A percentile compares a stretch with the other conserved stretches of the same genome.
Evolutionary conservation across 495 filamentous ascomycete species (phyloP).

Genomic region (Penicillium riverlandense): DNA sequence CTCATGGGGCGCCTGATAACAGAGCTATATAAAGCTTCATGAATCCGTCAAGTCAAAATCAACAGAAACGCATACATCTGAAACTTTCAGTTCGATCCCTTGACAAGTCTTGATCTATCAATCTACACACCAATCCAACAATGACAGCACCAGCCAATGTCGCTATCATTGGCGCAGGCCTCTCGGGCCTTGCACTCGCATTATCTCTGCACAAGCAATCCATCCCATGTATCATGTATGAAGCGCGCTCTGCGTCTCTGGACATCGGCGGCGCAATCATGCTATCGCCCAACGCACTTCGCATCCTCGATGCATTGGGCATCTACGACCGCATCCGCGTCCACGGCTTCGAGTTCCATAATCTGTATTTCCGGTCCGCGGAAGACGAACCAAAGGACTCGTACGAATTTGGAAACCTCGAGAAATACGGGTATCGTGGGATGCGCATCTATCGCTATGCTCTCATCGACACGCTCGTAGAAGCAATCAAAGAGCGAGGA

Average conservation of each 20-base stretch:
- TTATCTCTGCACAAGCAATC: conserved; percentile 31
- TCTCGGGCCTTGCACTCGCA: conserved; percentile 41
- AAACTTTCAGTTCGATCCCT: no score
- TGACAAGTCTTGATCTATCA: no score
- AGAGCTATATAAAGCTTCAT: no score
- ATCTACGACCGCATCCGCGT: conserved; percentile 31
- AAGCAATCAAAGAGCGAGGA: conserved; percentile 19
- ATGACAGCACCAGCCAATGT: conserved; percentile 16
- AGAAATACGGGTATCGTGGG: conserved; percentile 36
- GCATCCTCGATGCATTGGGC: conserved; percentile 37
- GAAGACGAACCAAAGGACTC: conserved; percentile 25
- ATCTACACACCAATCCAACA: not conserved
- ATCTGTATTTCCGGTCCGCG: conserved; percentile 30
- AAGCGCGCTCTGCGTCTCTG: conserved; percentile 25
- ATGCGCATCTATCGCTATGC: conserved; percentile 41
- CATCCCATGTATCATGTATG: conserved; percentile 39
- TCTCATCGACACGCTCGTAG: conserved; percentile 31
- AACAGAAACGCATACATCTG: no score
- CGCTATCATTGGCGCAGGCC: conserved; percentile 41
- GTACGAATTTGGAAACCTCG: conserved; percentile 36
- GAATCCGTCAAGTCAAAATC: no score
- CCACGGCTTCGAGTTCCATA: conserved; percentile 29
- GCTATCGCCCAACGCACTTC: conserved; percentile 46
- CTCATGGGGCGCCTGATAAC: no score
- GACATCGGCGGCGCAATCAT: conserved; percentile 43